phyloP scores from a whole-genome alignment of 257 asterid genomes.

The Ballota nigra region DNA sequence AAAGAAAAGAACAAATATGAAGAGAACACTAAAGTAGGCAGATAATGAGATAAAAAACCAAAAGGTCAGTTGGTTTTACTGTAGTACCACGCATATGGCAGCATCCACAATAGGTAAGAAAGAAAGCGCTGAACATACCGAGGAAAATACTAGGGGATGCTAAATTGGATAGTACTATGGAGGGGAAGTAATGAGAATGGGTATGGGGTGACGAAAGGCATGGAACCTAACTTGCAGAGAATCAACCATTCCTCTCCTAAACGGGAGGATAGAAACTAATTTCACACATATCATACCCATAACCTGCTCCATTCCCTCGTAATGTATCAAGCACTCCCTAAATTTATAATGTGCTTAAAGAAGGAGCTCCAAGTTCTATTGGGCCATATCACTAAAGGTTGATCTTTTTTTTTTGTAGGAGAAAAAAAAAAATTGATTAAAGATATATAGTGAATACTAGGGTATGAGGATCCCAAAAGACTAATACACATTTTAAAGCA shows the following conservation, averaged over 20 bases:
- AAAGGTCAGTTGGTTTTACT: not conserved
- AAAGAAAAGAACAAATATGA: not conserved
- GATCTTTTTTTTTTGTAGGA: not conserved
- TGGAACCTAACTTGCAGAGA: not conserved
- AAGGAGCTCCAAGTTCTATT: slow-evolving; percentile 1
- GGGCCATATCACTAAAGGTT: not conserved
- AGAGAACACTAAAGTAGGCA: not conserved
- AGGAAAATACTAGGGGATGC: not conserved
- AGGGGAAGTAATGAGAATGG: not conserved
- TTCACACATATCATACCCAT: not conserved
- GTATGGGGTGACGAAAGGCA: not conserved
- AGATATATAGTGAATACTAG: not conserved
- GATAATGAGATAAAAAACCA: not conserved
- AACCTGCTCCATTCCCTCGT: not conserved
- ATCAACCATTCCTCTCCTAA: not conserved
- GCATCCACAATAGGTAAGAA: slow-evolving; percentile 4
- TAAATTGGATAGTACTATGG: not conserved
- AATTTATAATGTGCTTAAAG: not conserved
- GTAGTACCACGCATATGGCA: not conserved
- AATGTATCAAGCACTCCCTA: not conserved
- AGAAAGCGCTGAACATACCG: not conserved
- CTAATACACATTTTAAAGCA: not conserved
- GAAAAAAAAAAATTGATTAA: too few species aligned
- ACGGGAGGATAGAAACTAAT: not conserved
- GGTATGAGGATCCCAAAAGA: not conserved